Percentiles rank a stretch among this genome's conserved stretches.
Conservation (phyloP, 495 filamentous ascomycete species). For the Talaromyces wortmannii region DNA sequence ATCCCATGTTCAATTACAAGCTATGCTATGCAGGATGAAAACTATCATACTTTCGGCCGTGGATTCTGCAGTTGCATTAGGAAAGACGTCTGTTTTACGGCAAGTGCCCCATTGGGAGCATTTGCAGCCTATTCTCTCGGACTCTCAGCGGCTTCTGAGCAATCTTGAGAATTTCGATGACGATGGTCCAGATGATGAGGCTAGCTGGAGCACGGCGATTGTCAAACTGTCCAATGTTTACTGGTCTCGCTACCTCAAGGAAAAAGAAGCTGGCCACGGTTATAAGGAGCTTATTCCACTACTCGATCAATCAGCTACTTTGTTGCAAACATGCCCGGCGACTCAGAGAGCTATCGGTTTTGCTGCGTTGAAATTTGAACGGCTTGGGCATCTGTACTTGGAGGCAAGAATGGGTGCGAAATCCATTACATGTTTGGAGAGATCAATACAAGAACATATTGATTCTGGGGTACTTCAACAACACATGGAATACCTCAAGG, state of each 20-base stretch:
- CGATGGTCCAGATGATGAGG: conserved; percentile 5
- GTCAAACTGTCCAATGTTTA: conserved; percentile 71
- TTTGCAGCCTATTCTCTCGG: conserved; percentile 26
- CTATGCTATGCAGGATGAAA: conserved; percentile 21
- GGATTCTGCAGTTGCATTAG: conserved; percentile 33
- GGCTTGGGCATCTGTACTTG: conserved; percentile 39
- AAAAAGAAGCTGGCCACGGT: conserved; percentile 31
- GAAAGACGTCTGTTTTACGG: conserved; percentile 32
- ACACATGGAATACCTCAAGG: conserved; percentile 15
- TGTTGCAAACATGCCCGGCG: conserved; percentile 30
- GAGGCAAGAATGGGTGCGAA: conserved; percentile 25
- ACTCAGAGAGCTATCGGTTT: conserved; percentile 39
- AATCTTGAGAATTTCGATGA: conserved; percentile 22
- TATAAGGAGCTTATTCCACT: conserved; percentile 29
- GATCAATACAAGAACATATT: conserved; percentile 41
- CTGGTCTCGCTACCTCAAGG: conserved; percentile 55
- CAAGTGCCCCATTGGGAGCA: conserved; percentile 33
- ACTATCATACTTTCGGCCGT: conserved; percentile 34
- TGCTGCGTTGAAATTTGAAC: conserved; percentile 47
- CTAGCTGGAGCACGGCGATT: background rate
- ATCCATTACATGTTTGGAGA: conserved; percentile 30
- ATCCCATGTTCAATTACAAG: conserved; percentile 22
- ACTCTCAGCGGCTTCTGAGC: conserved; percentile 30
- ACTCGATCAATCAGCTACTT: conserved; percentile 41
- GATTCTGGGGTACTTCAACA: conserved; percentile 31